A percentile compares a stretch with the other conserved stretches of the same genome.
phyloP scores from a whole-genome alignment of 495 filamentous ascomycete species.

The Aspergillus olivimuriae region DNA sequence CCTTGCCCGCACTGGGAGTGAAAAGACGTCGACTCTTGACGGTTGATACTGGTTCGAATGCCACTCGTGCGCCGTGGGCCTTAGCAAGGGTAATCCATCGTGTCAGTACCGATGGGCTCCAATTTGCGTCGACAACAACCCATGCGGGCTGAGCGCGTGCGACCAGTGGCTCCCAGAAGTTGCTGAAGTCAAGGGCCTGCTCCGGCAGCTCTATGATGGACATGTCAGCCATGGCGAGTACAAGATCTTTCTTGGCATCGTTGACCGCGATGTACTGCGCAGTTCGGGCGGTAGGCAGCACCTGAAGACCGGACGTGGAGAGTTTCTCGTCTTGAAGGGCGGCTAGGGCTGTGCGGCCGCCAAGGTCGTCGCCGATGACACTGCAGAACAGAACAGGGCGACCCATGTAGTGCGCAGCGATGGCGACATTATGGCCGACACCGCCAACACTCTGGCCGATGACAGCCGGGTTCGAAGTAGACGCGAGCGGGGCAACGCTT shows the following conservation, averaged over 20 bases:
- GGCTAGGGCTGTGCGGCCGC: constrained; percentile 63
- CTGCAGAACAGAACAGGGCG: constrained; percentile 62
- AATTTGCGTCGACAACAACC: constrained; percentile 80
- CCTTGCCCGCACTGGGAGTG: constrained; percentile 16
- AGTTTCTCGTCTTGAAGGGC: constrained; percentile 57
- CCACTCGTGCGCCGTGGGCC: constrained; percentile 48
- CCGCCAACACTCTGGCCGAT: constrained; percentile 82
- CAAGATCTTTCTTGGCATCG: constrained; percentile 69
- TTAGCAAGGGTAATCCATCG: constrained; percentile 57
- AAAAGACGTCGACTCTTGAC: constrained; percentile 72
- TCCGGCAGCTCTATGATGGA: constrained; percentile 61
- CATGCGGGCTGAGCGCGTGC: constrained; percentile 54
- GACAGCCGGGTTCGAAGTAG: constrained; percentile 81
- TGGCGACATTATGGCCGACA: constrained; percentile 90
- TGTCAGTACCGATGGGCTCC: constrained; percentile 54
- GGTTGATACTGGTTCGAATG: constrained; percentile 86
- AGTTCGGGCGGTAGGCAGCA: constrained; percentile 53
- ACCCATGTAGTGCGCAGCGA: constrained; percentile 62
- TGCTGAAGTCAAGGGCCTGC: constrained; percentile 34
- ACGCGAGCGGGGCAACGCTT: constrained; percentile 44
- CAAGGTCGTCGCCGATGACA: constrained; percentile 68
- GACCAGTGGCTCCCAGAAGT: constrained; percentile 55
- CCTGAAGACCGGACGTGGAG: constrained; percentile 53
- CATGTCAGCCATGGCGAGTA: constrained; percentile 94
- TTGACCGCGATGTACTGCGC: constrained; percentile 92